phyloP scores from a whole-genome alignment of 176 grass and related monocot species.

The Bonia amplexicaulis region DNA sequence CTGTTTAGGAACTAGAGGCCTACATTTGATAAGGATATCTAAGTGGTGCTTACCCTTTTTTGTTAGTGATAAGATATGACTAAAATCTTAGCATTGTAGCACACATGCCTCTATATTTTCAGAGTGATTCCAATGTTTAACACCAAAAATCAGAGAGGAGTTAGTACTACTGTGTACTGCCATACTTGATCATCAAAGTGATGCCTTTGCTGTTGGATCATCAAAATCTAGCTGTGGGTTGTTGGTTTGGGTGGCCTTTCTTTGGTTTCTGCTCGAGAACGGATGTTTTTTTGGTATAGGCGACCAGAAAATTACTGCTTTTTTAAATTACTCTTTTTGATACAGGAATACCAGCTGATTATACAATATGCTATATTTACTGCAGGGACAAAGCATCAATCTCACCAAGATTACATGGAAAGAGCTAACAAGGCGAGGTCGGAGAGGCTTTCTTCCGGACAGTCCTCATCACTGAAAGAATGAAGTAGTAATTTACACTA shows the following conservation, averaged over 20 bases:
- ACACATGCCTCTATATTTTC: not conserved
- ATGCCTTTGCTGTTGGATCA: not conserved
- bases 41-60: not conserved
- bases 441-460: slow-evolving; percentile 77
- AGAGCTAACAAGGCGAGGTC: slow-evolving; percentile 72
- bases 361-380: not conserved
- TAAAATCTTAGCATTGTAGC: not conserved
- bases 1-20: not conserved
- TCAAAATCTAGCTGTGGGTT: not conserved
- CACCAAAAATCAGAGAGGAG: not conserved
- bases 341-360: not conserved
- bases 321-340: slow-evolving; percentile 1
- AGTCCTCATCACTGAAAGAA: slow-evolving; percentile 56
- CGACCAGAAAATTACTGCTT: not conserved
- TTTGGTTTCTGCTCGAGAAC: not conserved
- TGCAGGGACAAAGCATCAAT: slow-evolving; percentile 76
- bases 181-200: not conserved
- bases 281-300: not conserved
- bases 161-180: not conserved
- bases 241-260: not conserved
- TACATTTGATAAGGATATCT: not conserved
- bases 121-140: not conserved
- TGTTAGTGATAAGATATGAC: not conserved
- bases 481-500: slow-evolving; percentile 8
- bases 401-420: slow-evolving; percentile 96